Evolutionary conservation across 169 alveolate species (phyloP).

Genomic region (Plasmodium sp.): DNA sequence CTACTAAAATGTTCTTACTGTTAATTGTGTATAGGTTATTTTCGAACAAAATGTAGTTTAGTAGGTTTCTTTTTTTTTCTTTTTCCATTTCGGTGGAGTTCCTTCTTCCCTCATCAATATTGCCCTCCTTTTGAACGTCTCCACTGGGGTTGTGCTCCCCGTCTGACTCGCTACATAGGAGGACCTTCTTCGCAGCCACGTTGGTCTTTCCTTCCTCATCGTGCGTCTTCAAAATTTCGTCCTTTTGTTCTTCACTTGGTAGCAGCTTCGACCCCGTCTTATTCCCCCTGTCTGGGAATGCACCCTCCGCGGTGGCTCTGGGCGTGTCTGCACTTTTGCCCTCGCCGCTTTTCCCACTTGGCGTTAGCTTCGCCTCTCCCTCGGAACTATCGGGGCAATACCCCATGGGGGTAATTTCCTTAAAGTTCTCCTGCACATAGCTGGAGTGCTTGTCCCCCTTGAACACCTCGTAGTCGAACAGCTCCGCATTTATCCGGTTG

Average conservation of each 20-base stretch:
- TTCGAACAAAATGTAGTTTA: slow-evolving; percentile 32
- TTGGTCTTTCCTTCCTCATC: background rate
- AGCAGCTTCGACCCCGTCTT: background rate
- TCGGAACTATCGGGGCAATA: background rate
- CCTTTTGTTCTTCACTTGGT: background rate
- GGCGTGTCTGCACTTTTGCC: background rate
- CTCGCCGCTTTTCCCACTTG: background rate
- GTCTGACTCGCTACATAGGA: background rate
- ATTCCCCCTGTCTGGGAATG: background rate
- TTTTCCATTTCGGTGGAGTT: background rate
- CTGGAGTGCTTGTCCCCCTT: background rate
- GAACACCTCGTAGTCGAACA: slow-evolving; percentile 26
- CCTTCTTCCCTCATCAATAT: background rate
- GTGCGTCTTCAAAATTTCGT: background rate
- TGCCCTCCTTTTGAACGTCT: background rate
- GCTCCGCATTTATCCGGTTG: slow-evolving; percentile 41
- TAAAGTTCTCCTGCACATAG: slow-evolving; percentile 10
- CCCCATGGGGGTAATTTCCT: background rate
- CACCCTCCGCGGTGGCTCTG: background rate
- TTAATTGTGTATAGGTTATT: slow-evolving; percentile 38
- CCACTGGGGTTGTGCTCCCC: background rate
- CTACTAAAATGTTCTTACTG: slow-evolving; percentile 49
- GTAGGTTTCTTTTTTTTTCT: background rate
- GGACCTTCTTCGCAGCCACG: background rate
- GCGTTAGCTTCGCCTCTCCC: background rate